These are phyloP conservation scores for Aspergillus ochraceus DNA, from an alignment of 2,329 filamentous ascomycete genomes.

Conservation along the genomic window DNA sequence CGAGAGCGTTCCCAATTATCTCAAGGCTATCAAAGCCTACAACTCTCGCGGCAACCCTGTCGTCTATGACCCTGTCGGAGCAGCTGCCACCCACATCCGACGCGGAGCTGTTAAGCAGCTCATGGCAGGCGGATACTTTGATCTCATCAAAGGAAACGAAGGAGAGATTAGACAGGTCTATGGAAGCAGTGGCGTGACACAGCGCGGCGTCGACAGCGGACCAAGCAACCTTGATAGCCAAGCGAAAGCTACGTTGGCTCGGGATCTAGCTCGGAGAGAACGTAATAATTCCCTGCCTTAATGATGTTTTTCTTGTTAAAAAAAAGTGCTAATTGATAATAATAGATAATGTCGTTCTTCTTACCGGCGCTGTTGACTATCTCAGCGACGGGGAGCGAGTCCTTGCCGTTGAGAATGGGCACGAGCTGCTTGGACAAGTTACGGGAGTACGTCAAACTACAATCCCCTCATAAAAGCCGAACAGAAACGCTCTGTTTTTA, in stretches of 20 bases:
- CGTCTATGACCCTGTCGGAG: slow-evolving; percentile 86
- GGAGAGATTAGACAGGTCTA: slow-evolving; percentile 77
- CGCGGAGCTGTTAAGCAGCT: slow-evolving; percentile 70
- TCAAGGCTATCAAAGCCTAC: slow-evolving; percentile 75
- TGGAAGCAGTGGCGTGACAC: slow-evolving; percentile 59
- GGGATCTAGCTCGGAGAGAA: slow-evolving; percentile 65
- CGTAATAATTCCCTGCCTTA: slow-evolving; percentile 29
- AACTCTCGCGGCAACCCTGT: slow-evolving; percentile 74
- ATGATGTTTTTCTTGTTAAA: too few species aligned
- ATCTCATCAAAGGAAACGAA: slow-evolving; percentile 93
- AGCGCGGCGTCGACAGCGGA: slow-evolving; percentile 82
- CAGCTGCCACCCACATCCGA: slow-evolving; percentile 76
- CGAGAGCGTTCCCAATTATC: slow-evolving; percentile 70
- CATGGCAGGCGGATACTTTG: slow-evolving; percentile 72
- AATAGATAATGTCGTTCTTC: slow-evolving; percentile 65
- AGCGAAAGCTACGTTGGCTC: slow-evolving; percentile 64
- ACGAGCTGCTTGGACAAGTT: slow-evolving; percentile 54
- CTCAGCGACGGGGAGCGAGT: slow-evolving; percentile 72
- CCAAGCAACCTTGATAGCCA: slow-evolving; percentile 53
- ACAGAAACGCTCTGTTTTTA: not conserved
- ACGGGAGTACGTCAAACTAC: slow-evolving; percentile 38
- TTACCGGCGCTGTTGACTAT: slow-evolving; percentile 79
- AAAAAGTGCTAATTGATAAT: not conserved
- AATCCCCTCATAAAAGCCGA: not conserved
- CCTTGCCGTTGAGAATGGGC: slow-evolving; percentile 72